Evolutionary conservation across 2,329 filamentous ascomycete species (phyloP).

Genomic region (Plectosphaerella cucumerina): DNA sequence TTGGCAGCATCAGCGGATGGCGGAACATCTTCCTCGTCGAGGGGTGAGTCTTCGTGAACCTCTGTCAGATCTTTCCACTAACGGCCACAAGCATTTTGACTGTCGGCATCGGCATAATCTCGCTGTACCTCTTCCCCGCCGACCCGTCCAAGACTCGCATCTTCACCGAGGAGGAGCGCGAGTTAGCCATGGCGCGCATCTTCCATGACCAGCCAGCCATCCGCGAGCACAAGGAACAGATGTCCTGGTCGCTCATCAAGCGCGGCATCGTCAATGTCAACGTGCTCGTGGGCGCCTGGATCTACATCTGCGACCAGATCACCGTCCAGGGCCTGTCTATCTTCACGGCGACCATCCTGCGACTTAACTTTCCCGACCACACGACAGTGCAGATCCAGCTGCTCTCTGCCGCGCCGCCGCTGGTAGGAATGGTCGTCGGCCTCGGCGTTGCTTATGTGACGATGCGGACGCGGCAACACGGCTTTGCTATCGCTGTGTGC

Average conservation of each 20-base stretch:
- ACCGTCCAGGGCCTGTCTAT: constrained; percentile 65
- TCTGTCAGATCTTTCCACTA: neutral
- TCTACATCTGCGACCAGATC: constrained; percentile 26
- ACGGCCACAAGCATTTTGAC: constrained; percentile 54
- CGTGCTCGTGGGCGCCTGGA: constrained; percentile 20
- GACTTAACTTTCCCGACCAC: constrained; percentile 20
- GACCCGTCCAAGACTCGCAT: constrained; percentile 16
- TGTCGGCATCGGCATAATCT: constrained; percentile 46
- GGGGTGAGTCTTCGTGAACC: constrained; percentile 2
- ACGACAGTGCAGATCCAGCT: constrained; percentile 19
- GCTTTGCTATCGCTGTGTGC: constrained; percentile 17
- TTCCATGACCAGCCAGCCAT: constrained; percentile 36
- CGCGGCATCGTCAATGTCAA: constrained; percentile 17
- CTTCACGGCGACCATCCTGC: constrained; percentile 62
- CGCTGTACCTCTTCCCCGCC: constrained; percentile 17
- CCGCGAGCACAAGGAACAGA: constrained; percentile 15
- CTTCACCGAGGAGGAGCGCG: constrained; percentile 56
- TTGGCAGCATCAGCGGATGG: constrained; percentile 38
- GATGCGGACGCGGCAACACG: constrained; percentile 20
- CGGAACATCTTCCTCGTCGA: constrained; percentile 51
- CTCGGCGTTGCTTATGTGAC: constrained; percentile 19
- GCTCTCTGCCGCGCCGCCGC: constrained; percentile 17
- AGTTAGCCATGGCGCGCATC: constrained; percentile 60
- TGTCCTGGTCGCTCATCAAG: constrained; percentile 13
- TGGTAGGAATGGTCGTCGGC: constrained; percentile 18